phyloP scores from a whole-genome alignment of 2,329 filamentous ascomycete species.

The Onygenales sp. region DNA sequence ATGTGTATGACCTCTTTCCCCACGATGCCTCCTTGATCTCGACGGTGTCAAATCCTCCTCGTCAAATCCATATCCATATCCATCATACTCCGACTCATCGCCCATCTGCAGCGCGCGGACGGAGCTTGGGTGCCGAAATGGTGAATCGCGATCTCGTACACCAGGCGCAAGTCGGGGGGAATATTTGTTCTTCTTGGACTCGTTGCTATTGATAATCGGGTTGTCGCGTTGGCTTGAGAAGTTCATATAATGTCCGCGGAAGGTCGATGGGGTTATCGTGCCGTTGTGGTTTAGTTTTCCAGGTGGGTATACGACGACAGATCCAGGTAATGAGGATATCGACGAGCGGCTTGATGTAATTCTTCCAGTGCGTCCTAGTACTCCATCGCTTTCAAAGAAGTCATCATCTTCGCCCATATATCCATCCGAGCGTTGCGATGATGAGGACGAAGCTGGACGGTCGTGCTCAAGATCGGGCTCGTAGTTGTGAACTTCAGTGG shows the following conservation, averaged over 20 bases:
- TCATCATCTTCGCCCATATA: slow-evolving; percentile 4
- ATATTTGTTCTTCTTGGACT: slow-evolving; percentile 11
- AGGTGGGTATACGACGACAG: slow-evolving; percentile 25
- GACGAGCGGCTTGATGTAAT: slow-evolving; percentile 31
- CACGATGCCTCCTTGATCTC: slow-evolving; percentile 17
- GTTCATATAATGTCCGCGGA: slow-evolving; percentile 13
- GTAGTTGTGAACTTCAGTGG: not conserved
- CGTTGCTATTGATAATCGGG: not conserved
- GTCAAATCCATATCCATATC: slow-evolving; percentile 10
- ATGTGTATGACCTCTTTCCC: slow-evolving; percentile 10
- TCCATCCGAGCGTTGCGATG: slow-evolving; percentile 19
- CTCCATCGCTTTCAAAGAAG: slow-evolving; percentile 20
- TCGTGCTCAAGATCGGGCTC: not conserved
- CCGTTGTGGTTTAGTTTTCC: slow-evolving; percentile 14
- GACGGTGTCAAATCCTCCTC: slow-evolving; percentile 31
- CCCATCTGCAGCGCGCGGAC: slow-evolving; percentile 29
- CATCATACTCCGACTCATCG: slow-evolving; percentile 25
- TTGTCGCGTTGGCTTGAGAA: slow-evolving; percentile 2
- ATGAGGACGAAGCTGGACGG: slow-evolving; percentile 15
- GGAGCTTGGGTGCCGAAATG: slow-evolving; percentile 37
- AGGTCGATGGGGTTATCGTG: slow-evolving; percentile 10
- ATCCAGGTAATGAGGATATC: slow-evolving; percentile 31
- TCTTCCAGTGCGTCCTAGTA: slow-evolving; percentile 16
- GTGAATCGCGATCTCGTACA: slow-evolving; percentile 25
- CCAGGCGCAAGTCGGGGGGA: slow-evolving; percentile 16